Conservation (phyloP, 768 basidiomycete species). For the Hypholoma fasciculare region DNA sequence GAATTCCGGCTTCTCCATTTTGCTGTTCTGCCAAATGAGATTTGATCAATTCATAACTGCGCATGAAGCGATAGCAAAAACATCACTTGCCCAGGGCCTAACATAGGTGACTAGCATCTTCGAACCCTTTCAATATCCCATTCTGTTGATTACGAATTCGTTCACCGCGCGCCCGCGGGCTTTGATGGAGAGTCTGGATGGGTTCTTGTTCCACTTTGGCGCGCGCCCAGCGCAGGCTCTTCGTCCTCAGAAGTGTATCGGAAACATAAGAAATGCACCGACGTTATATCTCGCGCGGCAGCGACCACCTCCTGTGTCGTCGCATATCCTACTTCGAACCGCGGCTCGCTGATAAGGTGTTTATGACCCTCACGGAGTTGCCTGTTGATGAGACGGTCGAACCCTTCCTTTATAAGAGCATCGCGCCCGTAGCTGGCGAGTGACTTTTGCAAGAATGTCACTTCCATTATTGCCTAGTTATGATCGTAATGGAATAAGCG, state of each 20-base stretch:
- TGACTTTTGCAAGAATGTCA: slow-evolving; percentile 97
- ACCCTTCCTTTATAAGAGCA: slow-evolving; percentile 69
- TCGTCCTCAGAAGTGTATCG: slow-evolving; percentile 51
- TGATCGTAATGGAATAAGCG: background rate
- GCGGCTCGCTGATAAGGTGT: slow-evolving; percentile 78
- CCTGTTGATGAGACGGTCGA: slow-evolving; percentile 90
- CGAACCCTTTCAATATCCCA: no score
- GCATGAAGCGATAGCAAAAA: no score
- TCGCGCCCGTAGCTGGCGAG: slow-evolving; percentile 82
- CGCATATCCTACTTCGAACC: slow-evolving; percentile 81
- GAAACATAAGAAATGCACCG: slow-evolving; percentile 94
- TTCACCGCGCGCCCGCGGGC: no score
- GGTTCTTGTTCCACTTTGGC: background rate
- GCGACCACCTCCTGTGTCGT: slow-evolving; percentile 85
- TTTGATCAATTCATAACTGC: no score
- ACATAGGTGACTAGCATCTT: no score
- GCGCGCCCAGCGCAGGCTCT: background rate
- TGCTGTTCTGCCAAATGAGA: no score
- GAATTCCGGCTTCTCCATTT: no score
- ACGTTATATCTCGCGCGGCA: slow-evolving; percentile 84
- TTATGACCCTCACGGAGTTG: slow-evolving; percentile 85
- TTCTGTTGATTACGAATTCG: no score
- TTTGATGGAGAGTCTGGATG: no score
- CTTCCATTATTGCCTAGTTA: slow-evolving; percentile 88
- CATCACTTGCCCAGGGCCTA: no score